Conservation (phyloP, 768 basidiomycete species). For the Chalciporus chontae region DNA sequence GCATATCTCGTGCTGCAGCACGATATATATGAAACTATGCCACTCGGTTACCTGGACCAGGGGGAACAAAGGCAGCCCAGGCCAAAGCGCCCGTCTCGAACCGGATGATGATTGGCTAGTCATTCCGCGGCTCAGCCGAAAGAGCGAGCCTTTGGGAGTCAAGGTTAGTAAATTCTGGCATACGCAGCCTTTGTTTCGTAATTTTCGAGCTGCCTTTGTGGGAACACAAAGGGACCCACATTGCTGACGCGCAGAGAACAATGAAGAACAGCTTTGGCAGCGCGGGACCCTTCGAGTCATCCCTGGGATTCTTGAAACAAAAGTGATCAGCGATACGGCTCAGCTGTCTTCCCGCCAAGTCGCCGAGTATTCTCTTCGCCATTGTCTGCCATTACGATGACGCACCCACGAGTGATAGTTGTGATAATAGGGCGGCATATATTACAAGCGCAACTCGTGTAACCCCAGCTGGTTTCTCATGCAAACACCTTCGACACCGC, state of each 20-base stretch:
- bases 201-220: conserved; percentile 23
- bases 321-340: neutral
- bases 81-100: conserved; percentile 6
- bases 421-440: neutral
- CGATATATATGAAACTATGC: conserved; percentile 27
- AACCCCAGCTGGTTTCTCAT: conserved; percentile 35
- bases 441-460: neutral
- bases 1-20: neutral
- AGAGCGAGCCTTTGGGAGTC: neutral
- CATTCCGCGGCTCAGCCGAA: neutral
- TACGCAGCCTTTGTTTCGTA: conserved; percentile 24
- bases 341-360: no score
- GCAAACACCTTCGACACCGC: conserved; percentile 89
- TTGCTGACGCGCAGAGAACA: conserved; percentile 20
- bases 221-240: conserved; percentile 25
- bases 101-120: conserved; percentile 2
- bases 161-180: neutral
- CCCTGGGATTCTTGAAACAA: neutral
- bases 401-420: neutral
- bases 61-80: conserved; percentile 30
- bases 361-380: neutral
- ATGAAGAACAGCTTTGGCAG: conserved; percentile 27
- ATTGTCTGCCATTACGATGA: conserved; percentile 1
- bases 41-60: conserved; percentile 27
- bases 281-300: neutral